A percentile compares a stretch with the other conserved stretches of the same genome.
Evolutionary conservation across 2,329 filamentous ascomycete genomes (phyloP).

Genomic region (Hirsutella minnesotensis): DNA sequence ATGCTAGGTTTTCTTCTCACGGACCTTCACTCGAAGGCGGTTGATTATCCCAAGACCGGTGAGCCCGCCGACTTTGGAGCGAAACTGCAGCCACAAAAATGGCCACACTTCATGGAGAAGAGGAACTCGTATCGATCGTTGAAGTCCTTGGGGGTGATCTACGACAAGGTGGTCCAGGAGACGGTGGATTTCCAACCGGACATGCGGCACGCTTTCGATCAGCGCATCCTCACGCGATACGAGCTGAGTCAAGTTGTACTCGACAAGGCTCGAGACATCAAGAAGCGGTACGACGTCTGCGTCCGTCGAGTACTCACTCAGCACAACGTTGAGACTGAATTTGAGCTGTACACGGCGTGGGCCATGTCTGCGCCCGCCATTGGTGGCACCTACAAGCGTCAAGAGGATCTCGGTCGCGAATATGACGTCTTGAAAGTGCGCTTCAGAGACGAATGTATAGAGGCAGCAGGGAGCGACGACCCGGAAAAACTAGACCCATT

Average conservation of each 20-base stretch:
- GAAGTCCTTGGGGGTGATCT: conserved; percentile 69
- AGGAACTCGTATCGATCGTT: conserved; percentile 50
- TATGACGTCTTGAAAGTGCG: conserved; percentile 53
- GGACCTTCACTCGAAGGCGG: conserved; percentile 74
- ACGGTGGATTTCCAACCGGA: conserved; percentile 58
- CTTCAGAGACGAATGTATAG: conserved; percentile 55
- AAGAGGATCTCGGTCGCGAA: conserved; percentile 68
- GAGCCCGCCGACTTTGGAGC: conserved; percentile 56
- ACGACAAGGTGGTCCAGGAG: conserved; percentile 52
- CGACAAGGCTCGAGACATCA: conserved; percentile 51
- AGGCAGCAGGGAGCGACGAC: conserved; percentile 48
- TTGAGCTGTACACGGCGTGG: conserved; percentile 85
- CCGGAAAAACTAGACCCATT: conserved; percentile 54
- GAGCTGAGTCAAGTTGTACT: conserved; percentile 42
- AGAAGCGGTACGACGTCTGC: conserved; percentile 64
- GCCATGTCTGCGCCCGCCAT: conserved; percentile 62
- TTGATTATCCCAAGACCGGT: conserved; percentile 91
- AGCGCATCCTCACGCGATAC: conserved; percentile 56
- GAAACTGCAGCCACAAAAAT: conserved; percentile 47
- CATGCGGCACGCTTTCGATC: conserved; percentile 65
- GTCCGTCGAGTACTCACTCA: conserved; percentile 76
- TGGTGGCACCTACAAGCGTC: conserved; percentile 70
- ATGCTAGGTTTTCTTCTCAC: conserved; percentile 54
- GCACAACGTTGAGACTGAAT: conserved; percentile 73
- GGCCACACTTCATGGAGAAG: conserved; percentile 86